These are phyloP conservation scores for Cutaneotrichosporon cyanovorans DNA, from an alignment of 1,284 basidiomycete species.

Conservation along the genomic window DNA sequence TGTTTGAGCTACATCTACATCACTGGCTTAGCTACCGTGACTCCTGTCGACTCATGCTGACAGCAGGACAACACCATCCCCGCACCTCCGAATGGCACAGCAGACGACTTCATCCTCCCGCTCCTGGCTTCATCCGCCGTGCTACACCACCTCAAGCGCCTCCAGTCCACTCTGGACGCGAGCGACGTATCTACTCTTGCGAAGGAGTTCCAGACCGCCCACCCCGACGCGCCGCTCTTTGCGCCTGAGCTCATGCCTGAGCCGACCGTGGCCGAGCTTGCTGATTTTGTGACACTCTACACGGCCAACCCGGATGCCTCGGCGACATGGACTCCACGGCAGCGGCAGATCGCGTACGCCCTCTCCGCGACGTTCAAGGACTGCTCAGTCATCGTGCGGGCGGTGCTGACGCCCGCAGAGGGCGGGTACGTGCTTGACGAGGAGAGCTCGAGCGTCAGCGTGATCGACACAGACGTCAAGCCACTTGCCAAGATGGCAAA, in stretches of 20 bases:
- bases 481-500: conserved; percentile 57
- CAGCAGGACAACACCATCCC: conserved; percentile 16
- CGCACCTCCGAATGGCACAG: conserved; percentile 13
- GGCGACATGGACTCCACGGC: conserved; percentile 29
- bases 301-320: conserved; percentile 2
- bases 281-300: conserved; percentile 55
- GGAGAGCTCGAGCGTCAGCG: conserved; percentile 48
- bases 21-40: too few relatives aligned
- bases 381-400: conserved; percentile 72
- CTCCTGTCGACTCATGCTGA: too few relatives aligned
- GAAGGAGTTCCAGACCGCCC: conserved; percentile 15
- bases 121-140: conserved; percentile 54
- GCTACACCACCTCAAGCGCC: conserved; percentile 54
- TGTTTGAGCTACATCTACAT: too few relatives aligned
- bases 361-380: conserved; percentile 94
- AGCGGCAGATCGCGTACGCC: conserved; percentile 59
- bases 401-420: conserved; percentile 11
- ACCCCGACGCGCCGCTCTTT: conserved; percentile 24
- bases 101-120: conserved; percentile 47
- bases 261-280: conserved; percentile 56
- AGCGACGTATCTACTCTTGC: conserved; percentile 58
- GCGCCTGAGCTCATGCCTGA: conserved; percentile 37
- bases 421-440: conserved; percentile 15
- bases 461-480: conserved; percentile 86
- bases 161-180: conserved; percentile 71